Base-by-base conservation (phyloP, 306 rosid genomes). In the Ceratonia siliqua region DNA sequence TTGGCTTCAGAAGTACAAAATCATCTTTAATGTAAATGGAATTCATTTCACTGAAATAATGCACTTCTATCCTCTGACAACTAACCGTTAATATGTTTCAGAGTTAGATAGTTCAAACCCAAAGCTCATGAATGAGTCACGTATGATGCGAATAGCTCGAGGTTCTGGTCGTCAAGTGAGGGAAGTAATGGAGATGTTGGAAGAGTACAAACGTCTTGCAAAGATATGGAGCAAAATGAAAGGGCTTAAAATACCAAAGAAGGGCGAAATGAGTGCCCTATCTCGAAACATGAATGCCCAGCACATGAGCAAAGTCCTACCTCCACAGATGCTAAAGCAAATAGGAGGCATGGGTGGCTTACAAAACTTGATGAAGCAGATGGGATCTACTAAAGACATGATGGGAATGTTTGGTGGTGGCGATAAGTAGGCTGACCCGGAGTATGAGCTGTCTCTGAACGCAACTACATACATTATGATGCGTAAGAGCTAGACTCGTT, bases 291-390 rank as follows among this genome's bases (percentile, higher is more conserved):
- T 89, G 91, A 89, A 89, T 42, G 94, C 91, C 4, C 91, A 89
- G 74, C 91, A 89, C 71, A 86, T 89, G 89, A 83, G 91, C 85
- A 89, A 86, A 75, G 93, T 86, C 71, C 89, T 89, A 8, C 93
- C 93, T 35, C 89, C 93, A 6, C 91, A 89, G 77, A 86, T 89
- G 89, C 81, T 89, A 72, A 89, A 89, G 80, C 93, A 89, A 83
- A 82, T 89, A 53, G 93, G 93, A 6, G 93, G 93, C 50, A 84
- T 86, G 91, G 87, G 93, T 35, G 93, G 93, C 22, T 62, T 89
- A 68, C 93, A 89, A 76, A 89, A 56, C 86, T 76, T 89, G 86
- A 86, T 89, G 89, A 89, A 89, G 88, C 91, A 86, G 79, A 86
- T 89, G 86, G 91, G 93, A 46, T 78, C 87, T 17, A 54, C 70